Evolutionary conservation across 176 grass and related monocot species (phyloP).

Genomic region (Aegilops umbellulata): DNA sequence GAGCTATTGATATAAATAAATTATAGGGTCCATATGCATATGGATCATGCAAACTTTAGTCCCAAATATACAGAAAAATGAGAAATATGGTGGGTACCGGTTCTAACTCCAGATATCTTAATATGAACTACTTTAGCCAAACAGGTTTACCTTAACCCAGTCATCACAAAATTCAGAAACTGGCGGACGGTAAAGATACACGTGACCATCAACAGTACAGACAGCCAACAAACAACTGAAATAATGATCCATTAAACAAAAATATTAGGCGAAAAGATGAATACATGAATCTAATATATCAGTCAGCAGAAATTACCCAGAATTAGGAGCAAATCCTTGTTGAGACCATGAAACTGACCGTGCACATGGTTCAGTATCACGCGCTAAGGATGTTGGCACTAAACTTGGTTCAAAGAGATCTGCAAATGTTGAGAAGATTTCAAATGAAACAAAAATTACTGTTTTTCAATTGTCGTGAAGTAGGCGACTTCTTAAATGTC

Average conservation of each 20-base stretch:
- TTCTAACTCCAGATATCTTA: conserved; percentile 4
- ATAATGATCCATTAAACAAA: conserved; percentile 12
- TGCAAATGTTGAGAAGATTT: conserved; percentile 34
- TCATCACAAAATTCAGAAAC: conserved; percentile 72
- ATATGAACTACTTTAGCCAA: neutral
- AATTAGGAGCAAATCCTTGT: conserved; percentile 80
- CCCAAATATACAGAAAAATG: conserved; percentile 13
- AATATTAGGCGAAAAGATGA: neutral
- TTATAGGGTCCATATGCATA: neutral
- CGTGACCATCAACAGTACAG: conserved; percentile 66
- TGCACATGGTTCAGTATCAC: conserved; percentile 56
- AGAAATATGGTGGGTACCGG: neutral
- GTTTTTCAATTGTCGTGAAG: neutral
- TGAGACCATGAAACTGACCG: conserved; percentile 88
- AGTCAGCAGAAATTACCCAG: conserved; percentile 41
- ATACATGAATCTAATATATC: neutral
- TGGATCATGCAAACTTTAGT: neutral
- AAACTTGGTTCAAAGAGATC: conserved; percentile 76
- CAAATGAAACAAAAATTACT: neutral
- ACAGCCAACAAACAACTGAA: conserved; percentile 80
- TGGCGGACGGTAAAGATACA: conserved; percentile 71
- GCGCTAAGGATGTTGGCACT: conserved; percentile 65
- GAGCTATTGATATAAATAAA: conserved; percentile 5
- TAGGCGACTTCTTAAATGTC: neutral
- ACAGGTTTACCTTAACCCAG: conserved; percentile 67